A percentile compares a stretch with the other conserved stretches of the same genome.
These are phyloP conservation scores for Sporothrix mexicana DNA, from an alignment of 2,329 filamentous ascomycete species.

Conservation along the genomic window DNA sequence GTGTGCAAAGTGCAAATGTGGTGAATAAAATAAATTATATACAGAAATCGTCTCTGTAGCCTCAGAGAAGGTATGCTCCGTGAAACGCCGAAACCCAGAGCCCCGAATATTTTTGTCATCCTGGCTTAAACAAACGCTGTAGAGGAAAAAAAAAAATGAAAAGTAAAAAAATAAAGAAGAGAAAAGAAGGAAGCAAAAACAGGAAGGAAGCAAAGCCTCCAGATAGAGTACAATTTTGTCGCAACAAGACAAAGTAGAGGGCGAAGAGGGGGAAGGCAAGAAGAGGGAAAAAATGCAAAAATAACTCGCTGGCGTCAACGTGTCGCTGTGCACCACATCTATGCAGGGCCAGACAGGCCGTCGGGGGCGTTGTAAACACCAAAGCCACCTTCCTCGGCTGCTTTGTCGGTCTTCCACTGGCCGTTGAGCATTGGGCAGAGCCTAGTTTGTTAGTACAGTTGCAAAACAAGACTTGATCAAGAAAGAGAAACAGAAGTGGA, in stretches of 20 bases:
- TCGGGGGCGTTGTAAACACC: slow-evolving; percentile 53
- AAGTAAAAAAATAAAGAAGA: neutral
- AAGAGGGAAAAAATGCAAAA: too few relatives aligned
- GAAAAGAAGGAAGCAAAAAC: neutral
- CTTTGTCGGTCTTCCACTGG: slow-evolving; percentile 69
- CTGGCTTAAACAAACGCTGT: neutral
- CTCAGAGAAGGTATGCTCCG: slow-evolving; percentile 19
- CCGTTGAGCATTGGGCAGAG: slow-evolving; percentile 87
- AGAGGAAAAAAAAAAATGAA: neutral
- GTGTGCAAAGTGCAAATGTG: neutral
- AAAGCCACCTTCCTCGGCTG: slow-evolving; percentile 64
- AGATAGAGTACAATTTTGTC: neutral
- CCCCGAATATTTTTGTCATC: slow-evolving; percentile 15
- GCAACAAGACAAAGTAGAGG: neutral
- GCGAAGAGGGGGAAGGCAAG: neutral
- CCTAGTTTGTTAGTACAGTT: slow-evolving; percentile 52
- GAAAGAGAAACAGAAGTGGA: slow-evolving; percentile 50
- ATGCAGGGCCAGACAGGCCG: slow-evolving; percentile 33
- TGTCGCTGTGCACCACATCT: neutral
- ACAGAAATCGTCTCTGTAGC: slow-evolving; percentile 5
- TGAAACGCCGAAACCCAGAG: slow-evolving; percentile 5
- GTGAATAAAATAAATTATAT: neutral
- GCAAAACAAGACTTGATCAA: slow-evolving; percentile 38
- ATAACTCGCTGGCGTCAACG: too few relatives aligned
- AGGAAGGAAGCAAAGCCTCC: neutral